Base-by-base conservation (phyloP, 495 filamentous ascomycete species). In the Neurospora africana region DNA sequence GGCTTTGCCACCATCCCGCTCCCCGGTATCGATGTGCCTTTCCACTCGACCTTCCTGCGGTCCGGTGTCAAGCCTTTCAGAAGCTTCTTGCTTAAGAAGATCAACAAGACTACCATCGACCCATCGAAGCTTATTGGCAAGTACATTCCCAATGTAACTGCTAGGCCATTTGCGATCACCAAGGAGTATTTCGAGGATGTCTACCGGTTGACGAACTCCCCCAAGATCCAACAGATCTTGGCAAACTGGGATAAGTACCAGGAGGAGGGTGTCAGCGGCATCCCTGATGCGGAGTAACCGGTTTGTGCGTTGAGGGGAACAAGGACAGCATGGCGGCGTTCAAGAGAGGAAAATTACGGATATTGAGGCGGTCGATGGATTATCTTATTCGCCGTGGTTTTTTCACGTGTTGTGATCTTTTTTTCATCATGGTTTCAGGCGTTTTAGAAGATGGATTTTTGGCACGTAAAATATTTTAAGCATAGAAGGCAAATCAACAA, bases 171-270 rank as follows among this genome's bases (percentile, higher is more conserved):
- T 81, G 92, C 95, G 79, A 86, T 99, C 67, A 94, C 92, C 23
- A 97, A 96, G 86, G 96, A 97, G 82, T 99, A 99, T 84, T 99
- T 99, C 81, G 94, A 99, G 86, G 95, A 98, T 78, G 95, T 99
- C 33, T 98, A 97, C 83, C 86, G 87, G 41, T 84, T 99, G 75
- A 99, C 95, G 6, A 98, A 93, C 79, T 94, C 91, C 6, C 95
- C 95, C 53, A 90, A 91, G 81, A 98, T 99, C 76, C 93, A 91
- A 39, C 86, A 92, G 72, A 91, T 99, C 74, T 81, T 99, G 77
- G 93, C 92, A 58, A 97, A 98, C 81, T 91, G 89, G 89, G 89
- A 90, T 33, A 89, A 87, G 76, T 90, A 89, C 77, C 79, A 80
- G 73, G 76, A 77, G 27, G 80, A 79, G 47, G 69, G 75, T 41